A percentile compares a stretch with the other conserved stretches of the same genome.
These are phyloP conservation scores for Ceratocystis huliohia DNA, from an alignment of 2,329 filamentous ascomycete species.

Conservation along the genomic window DNA sequence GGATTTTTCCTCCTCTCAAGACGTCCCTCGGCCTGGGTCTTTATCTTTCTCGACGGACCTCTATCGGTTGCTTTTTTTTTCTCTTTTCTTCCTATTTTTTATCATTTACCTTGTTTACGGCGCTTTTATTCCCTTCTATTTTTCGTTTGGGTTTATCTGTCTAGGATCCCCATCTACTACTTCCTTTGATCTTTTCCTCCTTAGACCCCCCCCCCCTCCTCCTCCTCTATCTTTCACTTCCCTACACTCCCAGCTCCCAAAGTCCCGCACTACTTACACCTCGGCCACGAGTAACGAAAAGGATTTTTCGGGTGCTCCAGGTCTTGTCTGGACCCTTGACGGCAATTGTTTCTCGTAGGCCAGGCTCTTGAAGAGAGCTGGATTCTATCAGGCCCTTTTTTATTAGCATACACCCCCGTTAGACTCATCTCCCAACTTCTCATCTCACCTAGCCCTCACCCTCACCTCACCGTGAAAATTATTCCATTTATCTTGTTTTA, in stretches of 20 bases:
- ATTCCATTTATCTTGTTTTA: neutral
- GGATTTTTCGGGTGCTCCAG: slow-evolving; percentile 9
- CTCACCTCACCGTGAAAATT: neutral
- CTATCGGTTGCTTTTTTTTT: neutral
- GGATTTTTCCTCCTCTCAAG: neutral
- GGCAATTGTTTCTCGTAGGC: neutral
- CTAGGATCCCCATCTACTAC: neutral
- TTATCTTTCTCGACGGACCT: neutral
- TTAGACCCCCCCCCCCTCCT: neutral
- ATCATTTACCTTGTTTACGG: slow-evolving; percentile 4
- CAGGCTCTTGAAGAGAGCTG: neutral
- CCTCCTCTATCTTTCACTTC: no score
- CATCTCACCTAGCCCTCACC: no score
- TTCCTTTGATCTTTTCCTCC: slow-evolving; percentile 2
- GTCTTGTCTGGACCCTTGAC: neutral
- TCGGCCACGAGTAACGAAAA: neutral
- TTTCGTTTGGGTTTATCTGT: slow-evolving; percentile 7
- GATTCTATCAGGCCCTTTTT: neutral
- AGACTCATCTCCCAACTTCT: no score
- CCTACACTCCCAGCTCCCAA: neutral
- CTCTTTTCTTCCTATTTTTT: neutral
- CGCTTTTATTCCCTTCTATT: slow-evolving; percentile 8
- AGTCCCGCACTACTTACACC: neutral
- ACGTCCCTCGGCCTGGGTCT: neutral
- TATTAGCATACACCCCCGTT: neutral